These are phyloP conservation scores for Stereocaulon alpinum DNA, from an alignment of 495 filamentous ascomycete genomes.

Conservation along the genomic window DNA sequence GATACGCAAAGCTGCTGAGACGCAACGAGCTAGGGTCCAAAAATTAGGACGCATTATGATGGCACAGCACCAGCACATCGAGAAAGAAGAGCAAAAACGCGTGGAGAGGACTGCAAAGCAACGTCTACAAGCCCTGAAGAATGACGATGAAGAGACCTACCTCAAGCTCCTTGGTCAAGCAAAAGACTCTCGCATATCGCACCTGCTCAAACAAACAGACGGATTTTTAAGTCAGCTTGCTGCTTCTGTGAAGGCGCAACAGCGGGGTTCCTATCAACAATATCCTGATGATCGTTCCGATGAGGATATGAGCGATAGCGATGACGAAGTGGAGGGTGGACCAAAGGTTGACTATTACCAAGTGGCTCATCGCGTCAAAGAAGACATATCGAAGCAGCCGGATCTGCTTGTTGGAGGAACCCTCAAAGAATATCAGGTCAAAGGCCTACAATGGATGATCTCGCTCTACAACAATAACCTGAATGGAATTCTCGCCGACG, in stretches of 20 bases:
- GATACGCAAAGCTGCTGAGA: constrained; percentile 41
- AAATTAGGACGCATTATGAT: constrained; percentile 85
- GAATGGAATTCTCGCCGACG: constrained; percentile 95
- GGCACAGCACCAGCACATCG: constrained; percentile 83
- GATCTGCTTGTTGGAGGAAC: constrained; percentile 77
- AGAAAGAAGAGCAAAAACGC: constrained; percentile 97
- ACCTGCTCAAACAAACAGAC: constrained; percentile 90
- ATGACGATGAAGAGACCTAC: constrained; percentile 98
- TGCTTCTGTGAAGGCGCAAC: constrained; percentile 81
- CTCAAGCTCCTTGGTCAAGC: constrained; percentile 93
- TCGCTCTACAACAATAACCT: constrained; percentile 99
- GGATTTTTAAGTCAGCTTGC: constrained; percentile 94
- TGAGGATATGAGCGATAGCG: constrained; percentile 45
- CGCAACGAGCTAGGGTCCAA: constrained; percentile 57
- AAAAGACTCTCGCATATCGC: constrained; percentile 97
- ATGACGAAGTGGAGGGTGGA: constrained; percentile 52
- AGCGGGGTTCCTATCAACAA: constrained; percentile 66
- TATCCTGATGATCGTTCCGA: constrained; percentile 57
- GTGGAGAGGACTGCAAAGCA: constrained; percentile 96
- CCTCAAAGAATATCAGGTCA: constrained; percentile 95
- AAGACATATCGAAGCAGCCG: constrained; percentile 76
- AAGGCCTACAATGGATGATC: constrained; percentile 98
- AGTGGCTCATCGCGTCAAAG: constrained; percentile 89
- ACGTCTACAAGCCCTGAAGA: constrained; percentile 96
- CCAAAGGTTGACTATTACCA: constrained; percentile 95